Base-by-base conservation (phyloP, 148 eudicot genomes). In the Fagopyrum homotropicum region DNA sequence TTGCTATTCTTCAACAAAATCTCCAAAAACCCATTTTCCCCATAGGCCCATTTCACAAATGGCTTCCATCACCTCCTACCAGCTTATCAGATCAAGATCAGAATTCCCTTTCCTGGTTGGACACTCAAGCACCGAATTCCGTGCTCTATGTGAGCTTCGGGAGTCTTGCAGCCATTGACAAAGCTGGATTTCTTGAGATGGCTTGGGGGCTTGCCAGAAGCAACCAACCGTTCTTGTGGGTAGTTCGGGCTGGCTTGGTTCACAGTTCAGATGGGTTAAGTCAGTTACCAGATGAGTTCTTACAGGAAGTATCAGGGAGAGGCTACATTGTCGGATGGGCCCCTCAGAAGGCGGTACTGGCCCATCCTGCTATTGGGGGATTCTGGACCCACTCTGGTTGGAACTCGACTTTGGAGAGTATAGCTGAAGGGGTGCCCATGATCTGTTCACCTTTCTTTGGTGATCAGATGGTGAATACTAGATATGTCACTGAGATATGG, bases 351-450 rank as follows among this genome's bases (percentile, higher is more conserved):
- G 80, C 82, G 66, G 83, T 88, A 50, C 76, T 88, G 56, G 78
- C 91, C n/a, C 88, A 88, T 61, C 83, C 84, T 0, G 81, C 88
- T 19, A 54, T 82, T 17, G 87, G 88, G 16, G 88, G 84, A 19
- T 88, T 88, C 22, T 85, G 87, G 91, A 88, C 91, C 60, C 91
- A 88, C 72, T 54, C 73, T 47, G 91, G 91, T 12, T 88, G 91
- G 91, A 88, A 88, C 44, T 88, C 91, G 9, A 85, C 85, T 2
- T 56, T 87, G 4, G 90, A 87, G 80, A 85, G 88, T 51, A 9
- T 60, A 10, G 14, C 17, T 60, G 66, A 60, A 60, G 66, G 66
- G 19, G 66, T 60, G 9, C 66, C 66, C 66, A 60, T 60, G 66
- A 60, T 60, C 1, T 60, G 66, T 17, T 26, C 35, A 1, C 66